Base-by-base conservation (phyloP, 441 rosid species). In the Populus hybrid region DNA sequence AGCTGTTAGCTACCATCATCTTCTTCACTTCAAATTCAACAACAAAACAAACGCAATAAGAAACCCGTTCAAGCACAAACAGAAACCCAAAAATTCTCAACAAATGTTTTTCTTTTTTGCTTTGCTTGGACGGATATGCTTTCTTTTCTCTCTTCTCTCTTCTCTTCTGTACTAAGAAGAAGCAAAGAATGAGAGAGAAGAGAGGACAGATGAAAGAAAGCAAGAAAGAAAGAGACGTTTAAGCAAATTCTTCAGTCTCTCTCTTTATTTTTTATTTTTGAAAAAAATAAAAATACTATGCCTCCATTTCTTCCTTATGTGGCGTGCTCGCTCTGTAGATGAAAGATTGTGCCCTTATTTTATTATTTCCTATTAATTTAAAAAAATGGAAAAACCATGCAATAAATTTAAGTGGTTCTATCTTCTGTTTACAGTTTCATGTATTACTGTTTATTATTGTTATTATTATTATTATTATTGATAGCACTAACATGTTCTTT, bases 1-100 rank as follows among this genome's bases (percentile, higher is more conserved):
- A 92, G 84, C 88, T 90, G 72, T 87, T 94, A 6, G 89, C 95
- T 28, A 90, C 90, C 94, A 92, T 85, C 97, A 89, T 92, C 90
- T 87, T 87, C 72, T 26, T 61, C 34, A 14, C 57, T 69, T 57
- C 6, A 73, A 12, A 65, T 11, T 10, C 64, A 75, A 67, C 21
- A 66, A 54, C 28, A 24, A 54, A n/a, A 21, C 21, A 7, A 57
- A 57, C n/a, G 63, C 21, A 57, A 57, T 20, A 18, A 3, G 23
- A 63, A 63, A 63, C 0, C 28, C 6, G 24, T 10, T 21, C 16
- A 21, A 10, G 14, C 28, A 23, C 66, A 61, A 21, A 21, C 11
- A 63, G 24, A 23, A 4, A 23, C 66, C 66, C 57, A 21, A 11
- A 61, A 61, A 61, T 61, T 24, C 21, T 8, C 26, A 61, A 23